Evolutionary conservation across 257 asterid genomes (phyloP), one percentile per base, ranked within the genome.

Genomic region (Striga asiatica): DNA sequence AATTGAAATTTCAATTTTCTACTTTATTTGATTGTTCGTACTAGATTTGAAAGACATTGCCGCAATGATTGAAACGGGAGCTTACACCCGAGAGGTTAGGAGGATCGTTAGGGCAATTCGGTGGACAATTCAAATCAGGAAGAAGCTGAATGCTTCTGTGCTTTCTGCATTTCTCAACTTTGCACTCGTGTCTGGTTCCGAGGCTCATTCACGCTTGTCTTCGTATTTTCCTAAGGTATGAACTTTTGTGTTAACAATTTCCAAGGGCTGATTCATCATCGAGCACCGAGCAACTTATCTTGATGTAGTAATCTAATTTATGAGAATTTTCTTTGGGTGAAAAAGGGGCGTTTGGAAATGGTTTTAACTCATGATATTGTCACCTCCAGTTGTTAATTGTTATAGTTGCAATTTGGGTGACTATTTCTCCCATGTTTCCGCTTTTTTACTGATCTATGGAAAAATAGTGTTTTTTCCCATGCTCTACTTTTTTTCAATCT

Each of bases 21-120:
- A 23, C 50, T 27, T 2, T 46, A 13, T 60, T 77, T 34, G 52
- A 56, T 49, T 66, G 60, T 28, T 21, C 13, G 16, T 37, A 4
- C 62, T 61, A 84, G 97, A 74, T 56, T 72, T 88, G 88, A 88
- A 84, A 67, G 93, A 82, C 65, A 84, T 84, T 47, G 80, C 84
- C 6, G 74, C 78, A 0, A 52, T 84, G 81, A 72, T 88, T 66
- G 97, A 88, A 80, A 75, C 75, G 17, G 97, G 93, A 18, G 97
- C 93, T 24, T 78, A 84, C 64, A 65, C 84, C 9, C 81, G 91
- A 24, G 95, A 88, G 73, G 76, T 82, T 35, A 61, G 95, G 60
- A 78, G 89, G 76, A 78, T 88, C 68, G 62, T 66, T 45, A 76
- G 88, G 66, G 93, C 93, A 17, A 75, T 88, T 64, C 71, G 95